Evolutionary conservation across 495 filamentous ascomycete species (phyloP).

Genomic region (Rostrohypoxylon terebratum): DNA sequence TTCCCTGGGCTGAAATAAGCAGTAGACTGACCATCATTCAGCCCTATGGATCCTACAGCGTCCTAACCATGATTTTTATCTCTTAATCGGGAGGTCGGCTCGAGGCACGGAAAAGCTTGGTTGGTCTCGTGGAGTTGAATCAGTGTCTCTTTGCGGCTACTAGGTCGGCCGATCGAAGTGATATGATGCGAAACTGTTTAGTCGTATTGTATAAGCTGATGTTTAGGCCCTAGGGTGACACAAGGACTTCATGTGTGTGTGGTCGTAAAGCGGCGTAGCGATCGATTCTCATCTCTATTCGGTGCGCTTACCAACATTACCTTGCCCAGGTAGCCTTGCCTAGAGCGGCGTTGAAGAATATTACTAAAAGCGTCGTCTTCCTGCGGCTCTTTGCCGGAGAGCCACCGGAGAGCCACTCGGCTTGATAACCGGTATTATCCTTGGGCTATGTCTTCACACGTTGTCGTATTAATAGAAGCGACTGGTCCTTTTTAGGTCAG

Average conservation of each 20-base stretch:
- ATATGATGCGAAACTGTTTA: slow-evolving; percentile 14
- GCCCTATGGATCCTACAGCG: slow-evolving; percentile 14
- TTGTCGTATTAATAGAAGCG: slow-evolving; percentile 11
- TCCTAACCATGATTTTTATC: not conserved
- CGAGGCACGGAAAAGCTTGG: slow-evolving; percentile 11
- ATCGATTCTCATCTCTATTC: slow-evolving; percentile 12
- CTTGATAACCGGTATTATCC: slow-evolving; percentile 4
- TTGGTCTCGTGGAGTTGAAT: slow-evolving; percentile 3
- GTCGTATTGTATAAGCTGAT: slow-evolving; percentile 31
- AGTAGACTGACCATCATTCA: slow-evolving; percentile 5
- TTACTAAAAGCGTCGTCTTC: not conserved
- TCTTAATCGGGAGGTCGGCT: not conserved
- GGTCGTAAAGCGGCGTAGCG: slow-evolving; percentile 1
- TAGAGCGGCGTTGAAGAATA: not conserved
- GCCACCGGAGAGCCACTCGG: slow-evolving; percentile 5
- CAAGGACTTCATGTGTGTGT: slow-evolving; percentile 14
- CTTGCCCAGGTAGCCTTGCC: not conserved
- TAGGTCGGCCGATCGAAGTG: not conserved
- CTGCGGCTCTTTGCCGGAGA: not conserved
- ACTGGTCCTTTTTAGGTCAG: not conserved
- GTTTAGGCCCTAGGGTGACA: slow-evolving; percentile 27
- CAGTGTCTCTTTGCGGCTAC: not conserved
- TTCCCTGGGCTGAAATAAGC: slow-evolving; percentile 13
- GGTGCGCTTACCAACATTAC: slow-evolving; percentile 3
- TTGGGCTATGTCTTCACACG: not conserved